Evolutionary conservation across 805 yeast genomes (phyloP).

Genomic region (Blastobotrys peoriensis): DNA sequence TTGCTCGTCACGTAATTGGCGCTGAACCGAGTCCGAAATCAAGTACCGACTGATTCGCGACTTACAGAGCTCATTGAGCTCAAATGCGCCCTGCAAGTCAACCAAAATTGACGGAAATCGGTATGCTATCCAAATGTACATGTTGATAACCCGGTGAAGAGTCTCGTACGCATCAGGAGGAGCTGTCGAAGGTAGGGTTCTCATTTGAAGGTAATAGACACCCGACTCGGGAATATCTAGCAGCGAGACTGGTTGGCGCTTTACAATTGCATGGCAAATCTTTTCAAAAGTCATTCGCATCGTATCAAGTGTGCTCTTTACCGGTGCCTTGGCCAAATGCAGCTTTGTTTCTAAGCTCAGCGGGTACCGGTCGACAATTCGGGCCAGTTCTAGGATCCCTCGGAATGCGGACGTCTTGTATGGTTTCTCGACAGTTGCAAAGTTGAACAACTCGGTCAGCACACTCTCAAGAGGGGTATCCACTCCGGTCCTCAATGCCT

Average conservation of each 20-base stretch:
- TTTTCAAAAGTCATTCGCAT: slow-evolving; percentile 40
- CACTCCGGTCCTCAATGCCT: slow-evolving; percentile 55
- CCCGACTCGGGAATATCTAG: slow-evolving; percentile 40
- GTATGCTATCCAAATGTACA: slow-evolving; percentile 81
- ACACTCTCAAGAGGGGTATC: slow-evolving; percentile 42
- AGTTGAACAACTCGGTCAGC: slow-evolving; percentile 43
- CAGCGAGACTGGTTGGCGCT: slow-evolving; percentile 47
- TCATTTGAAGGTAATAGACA: slow-evolving; percentile 7
- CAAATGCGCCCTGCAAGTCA: slow-evolving; percentile 68
- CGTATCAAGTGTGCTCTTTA: slow-evolving; percentile 34
- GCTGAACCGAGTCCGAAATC: too few relatives aligned
- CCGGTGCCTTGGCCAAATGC: slow-evolving; percentile 57
- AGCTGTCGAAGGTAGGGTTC: slow-evolving; percentile 7
- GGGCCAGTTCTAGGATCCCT: slow-evolving; percentile 37
- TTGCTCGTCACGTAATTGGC: too few relatives aligned
- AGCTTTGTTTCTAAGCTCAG: slow-evolving; percentile 53
- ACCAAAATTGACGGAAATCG: slow-evolving; percentile 78
- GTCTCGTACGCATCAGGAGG: slow-evolving; percentile 43
- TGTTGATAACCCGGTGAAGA: slow-evolving; percentile 58
- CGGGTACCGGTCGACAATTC: slow-evolving; percentile 38
- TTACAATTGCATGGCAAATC: slow-evolving; percentile 50
- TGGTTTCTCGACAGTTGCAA: slow-evolving; percentile 27
- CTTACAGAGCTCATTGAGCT: slow-evolving; percentile 66
- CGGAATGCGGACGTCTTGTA: slow-evolving; percentile 37
- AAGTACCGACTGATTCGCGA: slow-evolving; percentile 44